Evolutionary conservation across 2,329 filamentous ascomycete species (phyloP).

Genomic region (Phyllosticta capitalensis): DNA sequence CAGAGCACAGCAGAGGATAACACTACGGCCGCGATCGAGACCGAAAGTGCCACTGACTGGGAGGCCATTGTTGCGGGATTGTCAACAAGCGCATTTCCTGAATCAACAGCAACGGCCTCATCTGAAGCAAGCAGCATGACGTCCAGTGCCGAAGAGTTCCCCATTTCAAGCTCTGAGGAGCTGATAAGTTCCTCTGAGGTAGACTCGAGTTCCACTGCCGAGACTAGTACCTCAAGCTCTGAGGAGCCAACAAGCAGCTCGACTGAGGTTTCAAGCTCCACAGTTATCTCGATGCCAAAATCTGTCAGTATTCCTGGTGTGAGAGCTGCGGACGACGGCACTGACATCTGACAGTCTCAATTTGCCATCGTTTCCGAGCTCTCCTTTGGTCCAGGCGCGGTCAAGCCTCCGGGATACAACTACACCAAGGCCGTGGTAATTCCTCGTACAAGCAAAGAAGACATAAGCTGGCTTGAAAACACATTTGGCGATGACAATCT

Average conservation of each 20-base stretch:
- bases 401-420: slow-evolving; percentile 32
- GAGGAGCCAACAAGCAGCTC: background rate
- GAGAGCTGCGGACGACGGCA: background rate
- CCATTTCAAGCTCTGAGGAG: background rate
- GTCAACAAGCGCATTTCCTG: background rate
- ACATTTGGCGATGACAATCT: slow-evolving; percentile 29
- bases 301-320: background rate
- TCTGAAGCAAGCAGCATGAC: background rate
- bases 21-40: background rate
- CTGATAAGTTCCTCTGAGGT: too few species aligned
- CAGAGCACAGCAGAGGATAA: background rate
- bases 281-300: background rate
- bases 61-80: background rate
- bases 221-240: background rate
- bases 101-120: background rate
- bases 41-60: background rate
- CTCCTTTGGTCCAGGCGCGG: slow-evolving; percentile 16
- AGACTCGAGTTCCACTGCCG: too few species aligned
- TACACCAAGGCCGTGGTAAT: slow-evolving; percentile 43
- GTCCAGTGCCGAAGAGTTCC: background rate
- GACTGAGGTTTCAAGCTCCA: background rate
- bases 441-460: slow-evolving; percentile 35
- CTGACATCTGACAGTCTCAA: background rate
- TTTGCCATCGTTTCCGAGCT: slow-evolving; percentile 4
- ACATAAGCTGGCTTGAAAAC: slow-evolving; percentile 38